A percentile compares a stretch with the other conserved stretches of the same genome.
Conservation (phyloP, 331 rosid species). For the Telfairia occidentalis region DNA sequence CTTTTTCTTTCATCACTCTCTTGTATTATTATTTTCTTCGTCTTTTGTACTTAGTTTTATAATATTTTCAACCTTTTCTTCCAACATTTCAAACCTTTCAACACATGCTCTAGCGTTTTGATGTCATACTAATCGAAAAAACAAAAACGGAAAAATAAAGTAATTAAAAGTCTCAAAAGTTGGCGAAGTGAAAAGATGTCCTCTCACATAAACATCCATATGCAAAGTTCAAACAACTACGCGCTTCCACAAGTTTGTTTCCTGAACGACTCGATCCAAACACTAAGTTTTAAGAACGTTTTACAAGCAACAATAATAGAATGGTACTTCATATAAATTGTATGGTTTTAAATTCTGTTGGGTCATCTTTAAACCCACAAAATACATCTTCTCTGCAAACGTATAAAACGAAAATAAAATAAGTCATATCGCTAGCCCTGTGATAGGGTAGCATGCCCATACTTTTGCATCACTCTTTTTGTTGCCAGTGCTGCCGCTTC, state of each 20-base stretch:
- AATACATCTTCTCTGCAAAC: background rate
- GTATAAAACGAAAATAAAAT: background rate
- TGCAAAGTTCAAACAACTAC: background rate
- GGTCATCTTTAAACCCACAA: background rate
- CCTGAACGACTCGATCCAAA: background rate
- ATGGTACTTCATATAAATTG: too few species aligned
- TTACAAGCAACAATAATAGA: background rate
- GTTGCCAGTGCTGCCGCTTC: conserved; percentile 97
- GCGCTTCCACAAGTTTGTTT: too few species aligned
- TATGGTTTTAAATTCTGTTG: background rate
- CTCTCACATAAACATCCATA: background rate
- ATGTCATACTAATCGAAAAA: too few species aligned
- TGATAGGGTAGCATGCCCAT: conserved; percentile 41
- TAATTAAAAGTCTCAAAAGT: too few species aligned
- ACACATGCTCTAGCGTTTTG: too few species aligned
- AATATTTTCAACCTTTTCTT: too few species aligned
- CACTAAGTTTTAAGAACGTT: background rate
- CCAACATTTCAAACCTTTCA: too few species aligned
- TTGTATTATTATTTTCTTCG: too few species aligned
- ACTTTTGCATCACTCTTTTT: conserved; percentile 75
- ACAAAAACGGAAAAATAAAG: too few species aligned
- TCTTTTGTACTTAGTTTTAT: too few species aligned
- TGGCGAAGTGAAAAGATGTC: background rate
- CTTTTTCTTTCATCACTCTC: too few species aligned
- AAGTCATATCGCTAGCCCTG: conserved; percentile 23